Conservation (phyloP, 441 rosid species). For the Gossypium armourianum region DNA sequence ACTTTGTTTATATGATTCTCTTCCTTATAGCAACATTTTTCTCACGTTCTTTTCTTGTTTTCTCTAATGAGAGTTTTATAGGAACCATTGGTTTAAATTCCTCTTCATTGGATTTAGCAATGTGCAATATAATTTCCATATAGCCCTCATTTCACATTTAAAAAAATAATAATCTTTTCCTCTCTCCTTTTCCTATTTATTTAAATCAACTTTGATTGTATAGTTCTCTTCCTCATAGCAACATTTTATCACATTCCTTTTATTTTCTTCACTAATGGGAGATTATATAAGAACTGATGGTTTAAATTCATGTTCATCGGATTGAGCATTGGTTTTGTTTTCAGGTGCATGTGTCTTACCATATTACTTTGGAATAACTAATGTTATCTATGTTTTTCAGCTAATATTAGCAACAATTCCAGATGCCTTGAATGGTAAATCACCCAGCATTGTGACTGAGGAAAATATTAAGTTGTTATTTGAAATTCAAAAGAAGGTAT, state of each 20-base stretch:
- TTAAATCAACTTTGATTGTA: background rate
- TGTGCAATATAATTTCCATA: background rate
- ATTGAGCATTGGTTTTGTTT: background rate
- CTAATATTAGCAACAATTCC: conserved; percentile 76
- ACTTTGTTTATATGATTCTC: background rate
- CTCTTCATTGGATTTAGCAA: background rate
- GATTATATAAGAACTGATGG: background rate
- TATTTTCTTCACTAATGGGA: background rate
- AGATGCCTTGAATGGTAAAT: conserved; percentile 32
- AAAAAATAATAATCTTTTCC: background rate
- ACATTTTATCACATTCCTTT: background rate
- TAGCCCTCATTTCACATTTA: background rate
- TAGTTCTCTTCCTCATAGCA: background rate
- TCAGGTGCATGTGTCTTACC: background rate
- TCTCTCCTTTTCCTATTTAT: background rate
- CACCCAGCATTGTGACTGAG: conserved; percentile 71
- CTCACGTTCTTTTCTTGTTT: background rate
- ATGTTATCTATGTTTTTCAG: conserved; percentile 36
- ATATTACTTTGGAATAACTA: conserved; percentile 17
- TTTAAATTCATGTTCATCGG: background rate
- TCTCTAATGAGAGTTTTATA: background rate
- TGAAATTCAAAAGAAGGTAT: conserved; percentile 87
- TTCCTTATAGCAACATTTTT: background rate
- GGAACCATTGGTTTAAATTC: background rate
- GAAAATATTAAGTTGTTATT: conserved; percentile 77